phyloP scores from a whole-genome alignment of 345 rosid genomes.

The Cardamine occulta region DNA sequence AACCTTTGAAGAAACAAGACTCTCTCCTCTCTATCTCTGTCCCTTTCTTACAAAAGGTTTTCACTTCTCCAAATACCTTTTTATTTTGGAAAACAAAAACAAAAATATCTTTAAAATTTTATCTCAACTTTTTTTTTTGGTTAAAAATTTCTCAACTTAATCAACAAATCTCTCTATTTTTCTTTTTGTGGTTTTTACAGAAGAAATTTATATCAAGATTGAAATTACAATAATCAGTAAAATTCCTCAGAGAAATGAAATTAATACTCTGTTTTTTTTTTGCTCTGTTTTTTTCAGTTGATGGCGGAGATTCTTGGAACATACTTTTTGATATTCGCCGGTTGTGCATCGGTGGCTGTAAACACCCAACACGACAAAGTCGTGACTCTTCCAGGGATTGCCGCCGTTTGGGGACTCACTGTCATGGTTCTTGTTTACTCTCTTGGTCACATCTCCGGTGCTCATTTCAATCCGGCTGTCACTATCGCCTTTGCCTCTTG shows the following conservation, averaged over 20 bases:
- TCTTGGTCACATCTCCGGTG: constrained; percentile 95
- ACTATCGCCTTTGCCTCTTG: constrained; percentile 88
- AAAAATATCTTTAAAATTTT: no score
- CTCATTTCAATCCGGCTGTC: constrained; percentile 96
- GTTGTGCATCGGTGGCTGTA: constrained; percentile 79
- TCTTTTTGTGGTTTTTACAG: background rate
- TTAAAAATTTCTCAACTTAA: background rate
- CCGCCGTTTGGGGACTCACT: constrained; percentile 87
- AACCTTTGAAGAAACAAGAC: constrained; percentile 48
- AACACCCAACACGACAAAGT: constrained; percentile 63
- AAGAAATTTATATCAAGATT: background rate
- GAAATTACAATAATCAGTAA: background rate
- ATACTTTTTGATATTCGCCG: constrained; percentile 88
- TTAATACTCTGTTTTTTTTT: background rate
- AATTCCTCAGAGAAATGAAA: no score
- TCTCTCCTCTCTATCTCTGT: constrained; percentile 56
- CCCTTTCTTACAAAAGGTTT: constrained; percentile 81
- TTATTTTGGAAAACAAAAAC: background rate
- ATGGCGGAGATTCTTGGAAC: constrained; percentile 84
- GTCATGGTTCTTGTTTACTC: constrained; percentile 87
- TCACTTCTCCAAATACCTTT: constrained; percentile 9
- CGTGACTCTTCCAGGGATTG: constrained; percentile 74
- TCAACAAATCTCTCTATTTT: background rate
- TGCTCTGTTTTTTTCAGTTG: constrained; percentile 51
- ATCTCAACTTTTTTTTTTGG: background rate